Evolutionary conservation across 192 early-diverging fungal species (phyloP).

Genomic region (Backusella tarrabulga): DNA sequence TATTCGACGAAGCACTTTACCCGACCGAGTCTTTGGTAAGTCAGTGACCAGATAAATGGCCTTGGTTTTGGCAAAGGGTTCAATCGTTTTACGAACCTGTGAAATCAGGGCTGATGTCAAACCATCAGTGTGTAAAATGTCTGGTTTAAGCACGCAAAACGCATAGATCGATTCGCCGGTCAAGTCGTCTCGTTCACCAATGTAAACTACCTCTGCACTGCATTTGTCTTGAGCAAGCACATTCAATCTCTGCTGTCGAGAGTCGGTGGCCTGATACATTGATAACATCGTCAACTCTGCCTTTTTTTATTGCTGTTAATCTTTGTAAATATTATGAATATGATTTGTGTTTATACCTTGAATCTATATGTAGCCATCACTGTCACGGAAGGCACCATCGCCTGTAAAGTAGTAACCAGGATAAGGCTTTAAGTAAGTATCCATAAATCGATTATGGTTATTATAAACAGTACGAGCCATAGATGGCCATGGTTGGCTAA

Average conservation of each 20-base stretch:
- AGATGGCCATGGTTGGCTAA: conserved; percentile 86
- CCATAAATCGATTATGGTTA: conserved; percentile 88
- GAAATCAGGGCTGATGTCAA: conserved; percentile 61
- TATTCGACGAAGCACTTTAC: conserved; percentile 96
- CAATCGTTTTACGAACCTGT: conserved; percentile 87
- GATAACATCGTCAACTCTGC: conserved; percentile 67
- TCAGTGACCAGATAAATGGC: conserved; percentile 81
- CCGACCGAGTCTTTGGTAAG: conserved; percentile 93
- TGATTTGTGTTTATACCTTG: conserved; percentile 50
- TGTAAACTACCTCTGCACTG: conserved; percentile 89
- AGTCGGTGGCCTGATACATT: conserved; percentile 96
- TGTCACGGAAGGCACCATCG: conserved; percentile 88
- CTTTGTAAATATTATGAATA: too few relatives aligned
- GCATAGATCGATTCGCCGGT: conserved; percentile 91
- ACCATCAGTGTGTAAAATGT: conserved; percentile 38
- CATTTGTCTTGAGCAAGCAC: conserved; percentile 79
- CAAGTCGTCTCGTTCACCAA: conserved; percentile 85
- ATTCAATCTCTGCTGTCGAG: conserved; percentile 93
- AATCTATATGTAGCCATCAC: conserved; percentile 96
- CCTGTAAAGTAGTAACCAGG: conserved; percentile 95
- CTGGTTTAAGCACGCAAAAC: conserved; percentile 78
- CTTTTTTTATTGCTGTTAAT: not conserved
- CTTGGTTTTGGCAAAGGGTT: conserved; percentile 91
- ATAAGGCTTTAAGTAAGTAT: conserved; percentile 91
- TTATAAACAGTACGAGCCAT: conserved; percentile 93